These are phyloP conservation scores for Pichia exigua DNA, from an alignment of 805 yeast genomes.

Conservation along the genomic window DNA sequence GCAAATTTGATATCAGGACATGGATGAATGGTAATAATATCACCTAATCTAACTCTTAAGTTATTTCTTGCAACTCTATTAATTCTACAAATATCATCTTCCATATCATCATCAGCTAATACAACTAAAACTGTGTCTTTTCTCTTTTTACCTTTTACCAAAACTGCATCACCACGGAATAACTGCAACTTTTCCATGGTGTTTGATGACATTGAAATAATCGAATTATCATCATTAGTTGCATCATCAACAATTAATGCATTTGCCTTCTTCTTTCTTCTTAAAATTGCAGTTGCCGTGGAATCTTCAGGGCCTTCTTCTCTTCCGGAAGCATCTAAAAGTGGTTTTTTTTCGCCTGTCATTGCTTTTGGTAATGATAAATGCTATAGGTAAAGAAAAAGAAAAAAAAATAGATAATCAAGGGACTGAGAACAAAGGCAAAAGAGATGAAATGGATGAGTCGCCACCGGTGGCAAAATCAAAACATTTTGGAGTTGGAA, in stretches of 20 bases:
- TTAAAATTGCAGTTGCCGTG: constrained; percentile 94
- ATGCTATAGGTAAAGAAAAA: neutral
- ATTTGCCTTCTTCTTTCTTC: constrained; percentile 97
- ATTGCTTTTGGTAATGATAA: neutral
- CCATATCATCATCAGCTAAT: constrained; percentile 92
- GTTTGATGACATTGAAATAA: constrained; percentile 87
- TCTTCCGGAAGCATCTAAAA: constrained; percentile 32
- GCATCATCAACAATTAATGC: constrained; percentile 94
- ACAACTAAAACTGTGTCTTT: constrained; percentile 96
- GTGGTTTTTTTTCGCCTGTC: constrained; percentile 26
- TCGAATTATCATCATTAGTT: constrained; percentile 92
- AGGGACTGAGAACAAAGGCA: no score
- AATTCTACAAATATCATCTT: constrained; percentile 88
- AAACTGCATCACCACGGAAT: constrained; percentile 96
- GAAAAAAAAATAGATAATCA: no score
- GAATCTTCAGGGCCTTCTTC: constrained; percentile 29
- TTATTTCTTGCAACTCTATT: constrained; percentile 96
- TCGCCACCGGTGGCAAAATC: neutral
- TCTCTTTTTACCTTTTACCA: constrained; percentile 96
- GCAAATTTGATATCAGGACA: constrained; percentile 99
- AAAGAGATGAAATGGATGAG: neutral
- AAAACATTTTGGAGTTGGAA: neutral
- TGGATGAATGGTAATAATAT: constrained; percentile 82
- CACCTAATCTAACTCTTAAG: constrained; percentile 89
- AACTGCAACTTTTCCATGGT: constrained; percentile 92